Conservation (phyloP, 2,329 filamentous ascomycete species). For the Cercospora sp. region DNA sequence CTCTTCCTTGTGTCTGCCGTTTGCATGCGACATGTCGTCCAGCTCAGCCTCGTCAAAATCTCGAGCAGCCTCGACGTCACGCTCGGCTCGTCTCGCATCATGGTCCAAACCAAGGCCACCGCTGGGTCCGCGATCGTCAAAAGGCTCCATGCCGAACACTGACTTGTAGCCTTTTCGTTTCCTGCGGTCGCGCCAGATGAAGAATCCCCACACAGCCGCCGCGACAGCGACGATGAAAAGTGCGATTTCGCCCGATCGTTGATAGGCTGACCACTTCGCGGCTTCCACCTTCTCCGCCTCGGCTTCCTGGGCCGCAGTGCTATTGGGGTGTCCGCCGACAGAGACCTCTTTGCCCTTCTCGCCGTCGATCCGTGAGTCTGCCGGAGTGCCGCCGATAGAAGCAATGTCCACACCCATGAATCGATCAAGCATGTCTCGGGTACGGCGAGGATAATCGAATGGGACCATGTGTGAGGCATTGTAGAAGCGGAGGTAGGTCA, state of each 20-base stretch:
- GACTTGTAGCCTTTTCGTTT: constrained; percentile 49
- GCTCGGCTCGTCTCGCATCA: constrained; percentile 38
- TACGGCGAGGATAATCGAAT: constrained; percentile 83
- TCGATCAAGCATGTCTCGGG: constrained; percentile 93
- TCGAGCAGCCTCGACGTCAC: constrained; percentile 58
- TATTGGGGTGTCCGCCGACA: constrained; percentile 68
- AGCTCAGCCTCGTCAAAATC: constrained; percentile 64
- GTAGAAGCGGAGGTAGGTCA: constrained; percentile 94
- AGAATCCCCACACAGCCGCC: constrained; percentile 72
- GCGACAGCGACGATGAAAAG: constrained; percentile 77
- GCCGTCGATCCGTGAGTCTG: constrained; percentile 79
- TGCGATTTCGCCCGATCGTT: constrained; percentile 80
- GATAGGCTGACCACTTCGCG: constrained; percentile 86
- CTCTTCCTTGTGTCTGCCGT: constrained; percentile 18
- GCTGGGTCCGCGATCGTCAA: constrained; percentile 47
- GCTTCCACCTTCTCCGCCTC: constrained; percentile 74
- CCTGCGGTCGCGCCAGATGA: constrained; percentile 60
- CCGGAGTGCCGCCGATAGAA: constrained; percentile 76
- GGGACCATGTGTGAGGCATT: constrained; percentile 98
- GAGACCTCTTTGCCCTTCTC: constrained; percentile 77
- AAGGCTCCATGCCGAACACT: constrained; percentile 40
- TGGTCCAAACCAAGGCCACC: constrained; percentile 46
- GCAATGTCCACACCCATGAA: constrained; percentile 93
- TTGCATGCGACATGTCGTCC: constrained; percentile 48
- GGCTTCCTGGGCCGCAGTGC: constrained; percentile 64